These are phyloP conservation scores for Beverwykella pulmonaria DNA, from an alignment of 495 filamentous ascomycete genomes.

Conservation along the genomic window DNA sequence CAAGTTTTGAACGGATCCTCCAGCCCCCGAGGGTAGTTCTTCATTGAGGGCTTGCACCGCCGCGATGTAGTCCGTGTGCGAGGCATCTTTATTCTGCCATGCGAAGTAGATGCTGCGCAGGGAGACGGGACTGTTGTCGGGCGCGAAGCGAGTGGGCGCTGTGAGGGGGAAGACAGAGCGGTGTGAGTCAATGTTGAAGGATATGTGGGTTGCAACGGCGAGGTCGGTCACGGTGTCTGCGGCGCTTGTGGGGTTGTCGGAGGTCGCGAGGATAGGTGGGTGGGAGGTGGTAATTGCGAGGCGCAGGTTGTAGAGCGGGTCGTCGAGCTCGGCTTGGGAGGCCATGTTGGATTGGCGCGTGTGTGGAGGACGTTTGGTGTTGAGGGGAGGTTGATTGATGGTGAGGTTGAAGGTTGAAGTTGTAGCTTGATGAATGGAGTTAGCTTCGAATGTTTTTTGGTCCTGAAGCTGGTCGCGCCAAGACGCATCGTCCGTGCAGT, in stretches of 20 bases:
- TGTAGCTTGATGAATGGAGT: neutral
- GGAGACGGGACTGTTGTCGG: slow-evolving; percentile 72
- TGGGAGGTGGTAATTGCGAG: slow-evolving; percentile 70
- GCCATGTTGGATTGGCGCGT: slow-evolving; percentile 41
- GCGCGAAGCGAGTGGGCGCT: slow-evolving; percentile 80
- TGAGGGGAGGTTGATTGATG: neutral
- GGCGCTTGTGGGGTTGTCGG: slow-evolving; percentile 59
- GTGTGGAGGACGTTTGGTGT: neutral
- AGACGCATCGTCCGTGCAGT: slow-evolving; percentile 4
- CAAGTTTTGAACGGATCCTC: slow-evolving; percentile 73
- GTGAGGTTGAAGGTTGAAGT: neutral
- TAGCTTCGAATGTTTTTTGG: slow-evolving; percentile 1
- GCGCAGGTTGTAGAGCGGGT: slow-evolving; percentile 78
- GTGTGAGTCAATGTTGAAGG: slow-evolving; percentile 65
- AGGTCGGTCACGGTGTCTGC: slow-evolving; percentile 56
- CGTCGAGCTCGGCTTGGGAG: slow-evolving; percentile 43
- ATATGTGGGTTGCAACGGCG: slow-evolving; percentile 77
- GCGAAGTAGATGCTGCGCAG: slow-evolving; percentile 93
- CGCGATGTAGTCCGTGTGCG: slow-evolving; percentile 86
- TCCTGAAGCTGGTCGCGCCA: slow-evolving; percentile 5
- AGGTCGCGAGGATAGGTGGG: slow-evolving; percentile 69
- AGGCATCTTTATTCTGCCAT: slow-evolving; percentile 86
- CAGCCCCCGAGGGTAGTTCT: slow-evolving; percentile 62
- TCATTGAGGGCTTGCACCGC: slow-evolving; percentile 79
- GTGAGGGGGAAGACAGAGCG: slow-evolving; percentile 72